Evolutionary conservation across 345 rosid species (phyloP).

Genomic region (Cardamine occulta): DNA sequence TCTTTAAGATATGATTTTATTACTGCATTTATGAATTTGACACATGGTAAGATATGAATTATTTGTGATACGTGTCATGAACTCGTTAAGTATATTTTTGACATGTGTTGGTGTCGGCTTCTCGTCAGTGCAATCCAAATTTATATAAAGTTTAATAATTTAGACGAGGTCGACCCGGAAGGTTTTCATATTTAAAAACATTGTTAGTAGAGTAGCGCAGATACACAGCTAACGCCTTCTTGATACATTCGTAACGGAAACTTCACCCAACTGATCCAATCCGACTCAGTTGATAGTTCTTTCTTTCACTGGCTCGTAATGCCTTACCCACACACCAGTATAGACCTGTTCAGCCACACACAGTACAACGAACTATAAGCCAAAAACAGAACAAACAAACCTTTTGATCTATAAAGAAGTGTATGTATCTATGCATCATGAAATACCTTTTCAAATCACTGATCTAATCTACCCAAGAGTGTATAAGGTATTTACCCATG

Average conservation of each 20-base stretch:
- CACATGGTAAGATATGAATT: too few relatives aligned
- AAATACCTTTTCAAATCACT: background rate
- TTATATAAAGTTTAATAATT: background rate
- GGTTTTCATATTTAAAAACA: background rate
- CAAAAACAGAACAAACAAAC: background rate
- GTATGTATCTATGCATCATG: too few relatives aligned
- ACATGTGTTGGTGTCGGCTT: too few relatives aligned
- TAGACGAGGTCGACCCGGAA: background rate
- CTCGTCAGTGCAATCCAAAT: too few relatives aligned
- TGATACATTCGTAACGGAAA: constrained; percentile 65
- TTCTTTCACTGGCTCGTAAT: constrained; percentile 63
- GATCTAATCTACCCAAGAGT: too few relatives aligned
- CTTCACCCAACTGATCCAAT: constrained; percentile 47
- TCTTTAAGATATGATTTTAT: too few relatives aligned
- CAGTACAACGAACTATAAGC: constrained; percentile 7
- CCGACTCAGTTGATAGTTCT: constrained; percentile 45
- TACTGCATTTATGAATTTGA: too few relatives aligned
- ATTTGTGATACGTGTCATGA: too few relatives aligned
- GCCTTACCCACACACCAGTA: constrained; percentile 82
- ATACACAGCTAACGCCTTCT: constrained; percentile 67
- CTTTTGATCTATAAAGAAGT: background rate
- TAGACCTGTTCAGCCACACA: constrained; percentile 60
- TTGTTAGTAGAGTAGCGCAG: background rate
- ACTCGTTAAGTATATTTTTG: too few relatives aligned
- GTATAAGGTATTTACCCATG: background rate